Percentiles rank a stretch among this genome's conserved stretches.
Conservation (phyloP, 176 grass and related monocot genomes). For the Areca catechu region DNA sequence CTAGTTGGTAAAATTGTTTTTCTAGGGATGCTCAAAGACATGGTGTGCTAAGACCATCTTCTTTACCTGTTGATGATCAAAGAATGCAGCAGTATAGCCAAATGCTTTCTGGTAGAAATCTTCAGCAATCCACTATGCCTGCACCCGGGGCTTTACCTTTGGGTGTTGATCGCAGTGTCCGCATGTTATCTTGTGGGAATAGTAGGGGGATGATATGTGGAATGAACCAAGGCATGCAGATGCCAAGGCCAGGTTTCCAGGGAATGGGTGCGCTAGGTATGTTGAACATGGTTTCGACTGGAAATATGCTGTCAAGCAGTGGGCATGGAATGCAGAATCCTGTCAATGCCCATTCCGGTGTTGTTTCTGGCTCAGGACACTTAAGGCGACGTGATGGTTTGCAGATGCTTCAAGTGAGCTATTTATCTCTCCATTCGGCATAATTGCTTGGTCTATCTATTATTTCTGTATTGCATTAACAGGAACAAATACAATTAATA, state of each 20-base stretch:
- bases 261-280: slow-evolving; percentile 53
- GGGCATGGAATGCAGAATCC: slow-evolving; percentile 56
- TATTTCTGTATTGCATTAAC: too few relatives aligned
- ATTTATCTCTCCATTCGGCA: neutral
- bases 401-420: slow-evolving; percentile 70
- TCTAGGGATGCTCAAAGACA: slow-evolving; percentile 60
- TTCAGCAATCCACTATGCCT: slow-evolving; percentile 62
- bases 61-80: slow-evolving; percentile 52
- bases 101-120: slow-evolving; percentile 63
- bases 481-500: too few relatives aligned
- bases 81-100: slow-evolving; percentile 67
- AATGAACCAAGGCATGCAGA: slow-evolving; percentile 37
- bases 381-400: slow-evolving; percentile 53
- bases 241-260: slow-evolving; percentile 53
- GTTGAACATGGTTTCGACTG: slow-evolving; percentile 60
- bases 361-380: slow-evolving; percentile 41
- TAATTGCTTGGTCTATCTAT: too few relatives aligned
- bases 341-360: slow-evolving; percentile 45
- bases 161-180: slow-evolving; percentile 57
- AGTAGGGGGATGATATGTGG: slow-evolving; percentile 71
- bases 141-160: slow-evolving; percentile 48
- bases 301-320: slow-evolving; percentile 62
- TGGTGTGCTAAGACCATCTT: slow-evolving; percentile 45
- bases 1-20: slow-evolving; percentile 16
- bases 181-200: slow-evolving; percentile 47